Percentiles rank a stretch among this genome's conserved stretches.
phyloP scores from a whole-genome alignment of 192 early-diverging fungal species.

The Podila epigama region DNA sequence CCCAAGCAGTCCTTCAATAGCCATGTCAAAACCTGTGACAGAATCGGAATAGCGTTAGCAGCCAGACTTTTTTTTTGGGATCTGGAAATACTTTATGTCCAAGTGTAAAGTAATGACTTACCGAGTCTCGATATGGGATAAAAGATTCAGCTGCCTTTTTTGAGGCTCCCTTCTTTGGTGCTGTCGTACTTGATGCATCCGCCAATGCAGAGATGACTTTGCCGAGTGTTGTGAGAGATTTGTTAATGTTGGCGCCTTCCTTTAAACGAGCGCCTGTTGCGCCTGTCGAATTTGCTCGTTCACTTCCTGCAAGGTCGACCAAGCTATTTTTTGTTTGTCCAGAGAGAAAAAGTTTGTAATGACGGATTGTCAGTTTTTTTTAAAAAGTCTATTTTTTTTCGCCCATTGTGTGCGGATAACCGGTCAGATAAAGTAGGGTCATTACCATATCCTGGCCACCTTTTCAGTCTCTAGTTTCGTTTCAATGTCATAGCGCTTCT shows the following conservation, averaged over 20 bases:
- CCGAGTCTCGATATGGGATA: slow-evolving; percentile 93
- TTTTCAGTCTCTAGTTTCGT: slow-evolving; percentile 74
- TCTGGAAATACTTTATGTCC: neutral
- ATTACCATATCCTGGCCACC: slow-evolving; percentile 75
- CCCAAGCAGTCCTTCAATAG: slow-evolving; percentile 86
- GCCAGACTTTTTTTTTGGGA: neutral
- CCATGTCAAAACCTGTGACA: slow-evolving; percentile 76
- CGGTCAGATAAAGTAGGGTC: too few species aligned
- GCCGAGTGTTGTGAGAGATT: slow-evolving; percentile 88
- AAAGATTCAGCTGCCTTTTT: slow-evolving; percentile 61
- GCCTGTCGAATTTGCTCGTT: slow-evolving; percentile 86
- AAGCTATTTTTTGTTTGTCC: slow-evolving; percentile 69
- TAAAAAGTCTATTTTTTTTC: too few species aligned
- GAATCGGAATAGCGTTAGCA: neutral
- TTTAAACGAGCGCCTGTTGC: slow-evolving; percentile 85
- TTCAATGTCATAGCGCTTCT: slow-evolving; percentile 61
- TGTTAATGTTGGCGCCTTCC: slow-evolving; percentile 96
- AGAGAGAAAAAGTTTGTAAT: neutral
- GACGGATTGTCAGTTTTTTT: too few species aligned
- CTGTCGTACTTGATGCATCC: slow-evolving; percentile 60
- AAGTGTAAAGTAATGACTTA: slow-evolving; percentile 23
- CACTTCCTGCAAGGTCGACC: slow-evolving; percentile 94
- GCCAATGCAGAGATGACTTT: slow-evolving; percentile 94
- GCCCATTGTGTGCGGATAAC: too few species aligned
- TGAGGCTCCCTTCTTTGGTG: slow-evolving; percentile 44